Conservation (phyloP, 2,329 filamentous ascomycete species). For the Penicillium psychrosexuale region DNA sequence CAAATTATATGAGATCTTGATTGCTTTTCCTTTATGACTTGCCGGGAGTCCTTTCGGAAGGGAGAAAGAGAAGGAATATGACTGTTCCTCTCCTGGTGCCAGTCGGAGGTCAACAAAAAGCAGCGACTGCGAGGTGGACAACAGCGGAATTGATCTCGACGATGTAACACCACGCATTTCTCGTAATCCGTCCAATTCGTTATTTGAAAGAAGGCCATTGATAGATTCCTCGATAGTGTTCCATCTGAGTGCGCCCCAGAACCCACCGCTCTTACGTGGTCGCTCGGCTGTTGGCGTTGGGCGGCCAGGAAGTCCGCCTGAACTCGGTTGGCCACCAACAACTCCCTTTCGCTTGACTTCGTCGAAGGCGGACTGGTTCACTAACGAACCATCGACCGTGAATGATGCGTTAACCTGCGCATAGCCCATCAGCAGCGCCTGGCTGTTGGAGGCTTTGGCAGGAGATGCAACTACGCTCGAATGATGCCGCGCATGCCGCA, state of each 20-base stretch:
- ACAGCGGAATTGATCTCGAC: constrained; percentile 79
- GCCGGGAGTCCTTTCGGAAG: constrained; percentile 88
- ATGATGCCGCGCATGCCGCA: constrained; percentile 42
- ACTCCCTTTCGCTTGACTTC: constrained; percentile 94
- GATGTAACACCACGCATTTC: constrained; percentile 89
- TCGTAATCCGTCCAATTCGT: constrained; percentile 87
- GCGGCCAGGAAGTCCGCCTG: constrained; percentile 68
- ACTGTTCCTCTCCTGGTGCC: constrained; percentile 80
- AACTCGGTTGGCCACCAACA: constrained; percentile 75
- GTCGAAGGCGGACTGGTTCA: constrained; percentile 87
- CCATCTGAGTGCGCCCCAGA: constrained; percentile 85
- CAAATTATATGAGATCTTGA: constrained; percentile 89
- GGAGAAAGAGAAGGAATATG: constrained; percentile 81
- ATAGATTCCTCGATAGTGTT: constrained; percentile 82
- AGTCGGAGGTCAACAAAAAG: constrained; percentile 90
- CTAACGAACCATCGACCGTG: constrained; percentile 81
- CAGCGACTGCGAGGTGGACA: constrained; percentile 94
- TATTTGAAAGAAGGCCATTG: constrained; percentile 78
- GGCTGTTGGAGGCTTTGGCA: constrained; percentile 37
- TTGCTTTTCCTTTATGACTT: constrained; percentile 83
- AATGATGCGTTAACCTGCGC: constrained; percentile 92
- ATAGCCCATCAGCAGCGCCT: constrained; percentile 96
- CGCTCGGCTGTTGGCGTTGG: constrained; percentile 38
- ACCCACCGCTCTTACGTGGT: constrained; percentile 65
- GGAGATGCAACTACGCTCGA: constrained; percentile 41